Base-by-base conservation (phyloP, 257 asterid genomes). In the Ehretia macrophylla region DNA sequence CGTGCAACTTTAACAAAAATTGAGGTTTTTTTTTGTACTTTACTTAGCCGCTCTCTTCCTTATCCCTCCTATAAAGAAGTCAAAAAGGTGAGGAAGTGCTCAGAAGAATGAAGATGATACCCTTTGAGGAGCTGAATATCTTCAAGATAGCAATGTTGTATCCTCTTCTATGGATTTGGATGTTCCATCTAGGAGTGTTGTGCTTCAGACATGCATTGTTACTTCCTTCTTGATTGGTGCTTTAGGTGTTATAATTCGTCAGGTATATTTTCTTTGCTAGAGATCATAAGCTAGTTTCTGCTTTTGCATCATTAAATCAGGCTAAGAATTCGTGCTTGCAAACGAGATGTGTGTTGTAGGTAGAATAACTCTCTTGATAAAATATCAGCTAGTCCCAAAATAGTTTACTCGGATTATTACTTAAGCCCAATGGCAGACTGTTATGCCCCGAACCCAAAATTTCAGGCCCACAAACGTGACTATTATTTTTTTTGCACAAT, bases 201-300 rank as follows among this genome's bases (percentile, higher is more conserved):
- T 91, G 76, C 94, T 91, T 74, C 90, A 67, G 71, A 94, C 98
- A 16, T 91, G 98, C 79, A 69, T 77, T 4, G 42, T 81, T 60
- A 83, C 98, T 45, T 91, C 82, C 64, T 81, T 79, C 67, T 68
- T 73, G 3, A 87, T 91, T 13, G 85, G 78, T 45, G 83, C 75
- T 61, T 66, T 85, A 40, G 96, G 95, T 20, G 64, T 87, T 67
- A 50, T 76, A 53, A 66, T 82, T 73, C 78, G 95, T 67, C 90
- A 87, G 96, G 98, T 87, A 69, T 40, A 16, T 40, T 57, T 56
- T 58, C 40, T 17, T 63, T 62, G 50, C 14, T 39, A 19, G 45
- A 56, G 55, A 48, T 14, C 11, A 46, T 44, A 42, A 3, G 5
- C n/a, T n/a, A 1, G 47, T 4, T 3, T 3, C 35, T 27, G 35